Evolutionary conservation across 2,329 filamentous ascomycete species (phyloP), one percentile per base, ranked within the genome.

Genomic region (Apiospora kogelbergensis): DNA sequence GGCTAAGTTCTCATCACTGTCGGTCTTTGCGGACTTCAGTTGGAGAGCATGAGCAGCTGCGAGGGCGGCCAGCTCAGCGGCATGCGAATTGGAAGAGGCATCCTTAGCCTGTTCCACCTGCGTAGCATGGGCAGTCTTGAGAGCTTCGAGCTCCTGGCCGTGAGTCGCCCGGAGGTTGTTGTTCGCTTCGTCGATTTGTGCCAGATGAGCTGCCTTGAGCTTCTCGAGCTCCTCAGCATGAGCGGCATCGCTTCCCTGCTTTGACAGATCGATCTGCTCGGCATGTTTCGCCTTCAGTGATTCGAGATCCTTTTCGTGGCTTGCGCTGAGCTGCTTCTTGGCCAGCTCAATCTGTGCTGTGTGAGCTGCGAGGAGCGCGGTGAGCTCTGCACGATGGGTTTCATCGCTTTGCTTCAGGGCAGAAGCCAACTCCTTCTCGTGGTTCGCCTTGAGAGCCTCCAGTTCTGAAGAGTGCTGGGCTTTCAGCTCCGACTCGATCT

Each of bases 321-420:
- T 68, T n/a, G 66, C 66, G 13, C 24, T 67, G 9, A 72, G 67
- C 22, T 67, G 45, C 46, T 67, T 68, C 48, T 68, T 72, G 20
- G 68, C 63, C 15, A 66, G 66, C 64, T 72, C 69, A 17, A 72
- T 66, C n/a, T 70, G 69, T 6, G 65, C 46, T 42, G 66, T 63
- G 60, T 71, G 74, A 42, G 72, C 65, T 53, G 68, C 53, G 10
- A 68, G 69, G 42, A 78, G 72, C 9, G 73, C 71, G 26, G 74
- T 72, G 20, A 79, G 53, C 65, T 78, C 77, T 24, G 74, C 73
- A 3, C 74, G 72, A 60, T 76, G 75, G 3, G 68, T 65, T 41
- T 71, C 68, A 20, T 76, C 72, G 37, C 67, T 74, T 6, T 74
- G 72, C n/a, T 67, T 63, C 69, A 71, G 74, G 24, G 72, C 70